Conservation (phyloP, 2,329 filamentous ascomycete genomes). For the Diaporthe sp. region DNA sequence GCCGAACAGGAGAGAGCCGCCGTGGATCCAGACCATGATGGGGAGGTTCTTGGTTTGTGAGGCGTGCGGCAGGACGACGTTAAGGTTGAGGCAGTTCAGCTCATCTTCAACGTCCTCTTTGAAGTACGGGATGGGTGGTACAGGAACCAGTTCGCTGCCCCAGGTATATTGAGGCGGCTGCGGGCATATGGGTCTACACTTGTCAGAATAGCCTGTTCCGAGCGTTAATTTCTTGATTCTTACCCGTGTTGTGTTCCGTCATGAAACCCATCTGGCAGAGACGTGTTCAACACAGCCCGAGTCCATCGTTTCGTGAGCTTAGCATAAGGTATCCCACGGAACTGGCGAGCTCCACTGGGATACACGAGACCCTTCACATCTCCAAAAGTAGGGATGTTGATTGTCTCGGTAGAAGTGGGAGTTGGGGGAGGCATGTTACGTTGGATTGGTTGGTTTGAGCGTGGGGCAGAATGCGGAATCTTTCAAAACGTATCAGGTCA, state of each 20-base stretch:
- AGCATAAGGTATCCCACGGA: conserved; percentile 17
- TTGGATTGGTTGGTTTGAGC: neutral
- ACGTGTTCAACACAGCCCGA: conserved; percentile 1
- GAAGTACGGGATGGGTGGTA: conserved; percentile 7
- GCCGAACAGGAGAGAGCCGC: neutral
- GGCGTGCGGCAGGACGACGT: conserved; percentile 4
- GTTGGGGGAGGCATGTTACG: neutral
- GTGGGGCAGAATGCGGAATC: neutral
- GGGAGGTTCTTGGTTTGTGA: conserved; percentile 6
- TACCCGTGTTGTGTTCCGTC: conserved; percentile 16
- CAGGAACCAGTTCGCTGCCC: conserved; percentile 11
- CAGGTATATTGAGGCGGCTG: conserved; percentile 4
- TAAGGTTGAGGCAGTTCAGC: conserved; percentile 18
- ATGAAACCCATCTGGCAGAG: conserved; percentile 4
- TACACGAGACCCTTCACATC: conserved; percentile 15
- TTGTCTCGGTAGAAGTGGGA: conserved; percentile 11
- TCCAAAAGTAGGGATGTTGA: conserved; percentile 18
- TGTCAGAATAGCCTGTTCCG: neutral
- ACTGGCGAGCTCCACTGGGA: conserved; percentile 14
- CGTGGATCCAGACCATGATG: conserved; percentile 37
- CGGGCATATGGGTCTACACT: neutral
- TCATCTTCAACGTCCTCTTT: conserved; percentile 10
- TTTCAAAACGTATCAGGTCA: neutral
- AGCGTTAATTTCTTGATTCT: neutral
- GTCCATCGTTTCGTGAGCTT: conserved; percentile 24